These are phyloP conservation scores for Prunus mira DNA, from an alignment of 306 rosid species.

Conservation along the genomic window DNA sequence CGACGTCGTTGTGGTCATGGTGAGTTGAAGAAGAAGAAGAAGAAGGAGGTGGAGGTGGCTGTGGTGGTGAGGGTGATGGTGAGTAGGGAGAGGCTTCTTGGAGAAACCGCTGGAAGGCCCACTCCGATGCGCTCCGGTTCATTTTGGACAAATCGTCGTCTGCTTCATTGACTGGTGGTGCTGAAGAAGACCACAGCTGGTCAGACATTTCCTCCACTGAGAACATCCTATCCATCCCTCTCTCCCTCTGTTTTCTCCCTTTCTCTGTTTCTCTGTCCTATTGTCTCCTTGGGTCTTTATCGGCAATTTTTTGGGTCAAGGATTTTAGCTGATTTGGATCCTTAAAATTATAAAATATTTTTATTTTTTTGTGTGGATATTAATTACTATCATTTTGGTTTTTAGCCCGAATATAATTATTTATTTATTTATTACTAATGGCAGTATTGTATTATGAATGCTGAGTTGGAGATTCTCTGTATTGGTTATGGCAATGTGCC, in stretches of 20 bases:
- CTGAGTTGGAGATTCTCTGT: neutral
- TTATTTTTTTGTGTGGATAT: neutral
- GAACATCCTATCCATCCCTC: conserved; percentile 68
- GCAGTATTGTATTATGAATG: neutral
- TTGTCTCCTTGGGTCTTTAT: neutral
- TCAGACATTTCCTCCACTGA: conserved; percentile 77
- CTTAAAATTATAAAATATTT: neutral
- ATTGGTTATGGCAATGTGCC: neutral
- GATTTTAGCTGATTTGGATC: conserved; percentile 14
- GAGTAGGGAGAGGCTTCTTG: conserved; percentile 44
- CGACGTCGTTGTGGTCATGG: conserved; percentile 24
- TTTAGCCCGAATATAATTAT: neutral
- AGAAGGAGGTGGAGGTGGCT: conserved; percentile 17
- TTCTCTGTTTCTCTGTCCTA: conserved; percentile 20
- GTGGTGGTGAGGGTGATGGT: conserved; percentile 16
- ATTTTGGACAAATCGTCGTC: conserved; percentile 38
- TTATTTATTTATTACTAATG: too few species aligned
- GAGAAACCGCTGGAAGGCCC: conserved; percentile 83
- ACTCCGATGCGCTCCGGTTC: conserved; percentile 82
- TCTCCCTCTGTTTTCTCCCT: neutral
- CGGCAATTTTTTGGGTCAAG: neutral
- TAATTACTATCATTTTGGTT: neutral
- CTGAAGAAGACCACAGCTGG: conserved; percentile 49
- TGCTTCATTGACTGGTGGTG: conserved; percentile 2
- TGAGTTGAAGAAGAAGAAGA: conserved; percentile 33